phyloP scores from a whole-genome alignment of 2,329 filamentous ascomycete genomes.

The Aspergillus pseudoviridinutans region DNA sequence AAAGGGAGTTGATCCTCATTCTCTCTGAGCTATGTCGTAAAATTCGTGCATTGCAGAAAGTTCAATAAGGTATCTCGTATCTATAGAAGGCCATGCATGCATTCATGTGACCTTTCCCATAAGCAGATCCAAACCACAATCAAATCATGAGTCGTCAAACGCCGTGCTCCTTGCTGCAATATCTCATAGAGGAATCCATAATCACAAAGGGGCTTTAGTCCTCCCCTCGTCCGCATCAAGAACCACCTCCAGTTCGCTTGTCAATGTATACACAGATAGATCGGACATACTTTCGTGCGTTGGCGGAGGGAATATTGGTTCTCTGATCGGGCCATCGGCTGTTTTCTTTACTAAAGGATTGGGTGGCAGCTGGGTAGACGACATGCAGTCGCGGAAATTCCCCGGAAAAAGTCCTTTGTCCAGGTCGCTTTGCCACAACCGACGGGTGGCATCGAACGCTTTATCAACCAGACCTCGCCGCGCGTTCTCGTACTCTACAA shows the following conservation, averaged over 20 bases:
- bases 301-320: background rate
- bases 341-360: no score
- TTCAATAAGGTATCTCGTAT: no score
- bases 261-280: conserved; percentile 6
- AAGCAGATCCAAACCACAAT: no score
- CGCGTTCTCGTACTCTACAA: conserved; percentile 28
- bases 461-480: conserved; percentile 32
- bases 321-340: background rate
- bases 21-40: no score
- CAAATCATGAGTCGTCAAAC: no score
- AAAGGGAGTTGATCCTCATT: no score
- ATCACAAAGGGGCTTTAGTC: background rate
- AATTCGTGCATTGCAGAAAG: no score
- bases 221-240: background rate
- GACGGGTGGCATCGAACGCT: conserved; percentile 25
- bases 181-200: background rate
- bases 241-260: background rate
- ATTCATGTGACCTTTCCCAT: no score
- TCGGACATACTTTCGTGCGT: conserved; percentile 7
- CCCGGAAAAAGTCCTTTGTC: conserved; percentile 4
- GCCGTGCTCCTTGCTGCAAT: background rate
- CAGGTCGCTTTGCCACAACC: conserved; percentile 3
- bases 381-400: conserved; percentile 4
- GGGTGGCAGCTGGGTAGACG: background rate
- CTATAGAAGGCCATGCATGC: no score